Evolutionary conservation across 192 early-diverging fungal species (phyloP).

Genomic region (Jimgerdemannia flammicorona): DNA sequence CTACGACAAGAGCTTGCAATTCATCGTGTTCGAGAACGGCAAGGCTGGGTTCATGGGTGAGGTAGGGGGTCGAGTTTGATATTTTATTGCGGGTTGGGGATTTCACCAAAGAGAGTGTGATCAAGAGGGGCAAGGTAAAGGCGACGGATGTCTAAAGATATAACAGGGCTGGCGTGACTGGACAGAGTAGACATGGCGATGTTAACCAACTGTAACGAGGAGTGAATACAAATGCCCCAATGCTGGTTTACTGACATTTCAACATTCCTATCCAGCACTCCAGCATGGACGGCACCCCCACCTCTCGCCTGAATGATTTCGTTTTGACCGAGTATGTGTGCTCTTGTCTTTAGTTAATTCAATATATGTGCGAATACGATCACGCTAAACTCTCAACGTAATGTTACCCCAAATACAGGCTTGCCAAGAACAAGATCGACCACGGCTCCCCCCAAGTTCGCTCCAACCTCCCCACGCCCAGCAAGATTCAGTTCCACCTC

Average conservation of each 20-base stretch:
- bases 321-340: conserved; percentile 39
- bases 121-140: no score
- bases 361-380: conserved; percentile 16
- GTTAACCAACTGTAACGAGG: no score
- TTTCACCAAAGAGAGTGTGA: no score
- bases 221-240: no score
- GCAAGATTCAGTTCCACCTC: conserved; percentile 69
- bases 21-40: conserved; percentile 96
- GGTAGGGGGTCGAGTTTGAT: conserved; percentile 19
- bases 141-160: no score
- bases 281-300: conserved; percentile 94
- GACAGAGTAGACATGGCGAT: no score
- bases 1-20: conserved; percentile 97
- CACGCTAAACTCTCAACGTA: conserved; percentile 9
- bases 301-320: conserved; percentile 85
- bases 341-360: neutral
- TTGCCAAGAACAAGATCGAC: conserved; percentile 68
- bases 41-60: conserved; percentile 95
- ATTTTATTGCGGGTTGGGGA: no score
- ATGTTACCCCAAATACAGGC: neutral
- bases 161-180: no score
- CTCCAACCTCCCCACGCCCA: conserved; percentile 58
- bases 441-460: conserved; percentile 60
- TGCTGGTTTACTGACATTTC: neutral
- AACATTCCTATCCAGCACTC: conserved; percentile 51